Evolutionary conservation across 2,329 filamentous ascomycete genomes (phyloP), one percentile per base, ranked within the genome.

Genomic region (Colletotrichum shisoi): DNA sequence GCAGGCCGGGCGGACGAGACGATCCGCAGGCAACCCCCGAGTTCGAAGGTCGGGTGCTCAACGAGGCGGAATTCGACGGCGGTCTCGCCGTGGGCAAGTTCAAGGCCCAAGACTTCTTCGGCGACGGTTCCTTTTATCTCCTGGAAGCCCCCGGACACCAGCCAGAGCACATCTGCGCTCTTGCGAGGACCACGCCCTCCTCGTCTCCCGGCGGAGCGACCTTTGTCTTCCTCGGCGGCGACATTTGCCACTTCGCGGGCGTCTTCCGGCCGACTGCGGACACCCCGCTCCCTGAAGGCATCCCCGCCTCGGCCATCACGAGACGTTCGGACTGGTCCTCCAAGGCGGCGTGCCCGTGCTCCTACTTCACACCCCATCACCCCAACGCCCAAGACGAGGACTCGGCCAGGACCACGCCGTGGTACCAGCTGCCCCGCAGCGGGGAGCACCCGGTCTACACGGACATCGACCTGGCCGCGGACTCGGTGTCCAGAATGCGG

Each of bases 41-140:
- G 31, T 71, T 70, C 13, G 48, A 61, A 5, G 71, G 70, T 2
- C 60, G 71, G 19, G 31, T 45, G 7, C 56, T 71, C 1, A 53
- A 62, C 11, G 71, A 71, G 34, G 57, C 71, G 8, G 54, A 66
- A 24, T 70, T 74, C 49, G 70, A 70, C 39, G 9, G 27, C 19
- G 65, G 42, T 8, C 39, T 71, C 31, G 63, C 49, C 31, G 71
- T 77, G 44, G 79, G 79, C 4, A 69, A 73, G 9, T 81, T 80
- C 70, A 71, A 71, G 13, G 80, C 80, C 0, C 63, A 76, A n/a
- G 79, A 81, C 59, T 80, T 76, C 63, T 81, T 81, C 45, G 74
- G 73, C 12, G 79, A 81, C 49, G 79, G 79, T 1, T 77, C 73
- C 9, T 74, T 82, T 51, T 81, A 80, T 59, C 67, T 82, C n/a